Evolutionary conservation across 169 alveolate genomes (phyloP).

Genomic region (Plasmodium falciparum): DNA sequence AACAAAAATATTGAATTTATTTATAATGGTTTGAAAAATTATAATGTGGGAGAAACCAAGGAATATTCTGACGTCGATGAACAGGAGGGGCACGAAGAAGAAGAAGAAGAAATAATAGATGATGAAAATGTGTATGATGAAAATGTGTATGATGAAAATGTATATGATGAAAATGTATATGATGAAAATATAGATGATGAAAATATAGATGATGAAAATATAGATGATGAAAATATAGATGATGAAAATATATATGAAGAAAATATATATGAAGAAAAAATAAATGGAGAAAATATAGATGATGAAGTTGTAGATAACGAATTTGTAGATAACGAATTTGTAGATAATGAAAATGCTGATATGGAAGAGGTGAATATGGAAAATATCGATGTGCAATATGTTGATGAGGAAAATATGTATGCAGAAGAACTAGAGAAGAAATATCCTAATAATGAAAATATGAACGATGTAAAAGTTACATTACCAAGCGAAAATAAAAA

Average conservation of each 20-base stretch:
- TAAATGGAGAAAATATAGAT: slow-evolving; percentile 21
- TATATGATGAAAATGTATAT: background rate
- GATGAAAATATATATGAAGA: slow-evolving; percentile 22
- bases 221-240: background rate
- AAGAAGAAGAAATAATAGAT: background rate
- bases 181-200: slow-evolving; percentile 5
- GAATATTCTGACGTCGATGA: slow-evolving; percentile 35
- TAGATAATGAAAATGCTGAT: slow-evolving; percentile 13
- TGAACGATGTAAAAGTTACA: background rate
- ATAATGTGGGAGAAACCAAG: slow-evolving; percentile 27
- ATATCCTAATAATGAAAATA: background rate
- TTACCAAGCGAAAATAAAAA: background rate
- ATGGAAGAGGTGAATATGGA: slow-evolving; percentile 18
- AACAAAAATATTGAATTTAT: slow-evolving; percentile 3
- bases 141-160: background rate
- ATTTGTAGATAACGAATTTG: background rate
- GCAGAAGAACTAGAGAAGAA: slow-evolving; percentile 9
- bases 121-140: background rate
- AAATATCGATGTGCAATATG: background rate
- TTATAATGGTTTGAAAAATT: slow-evolving; percentile 12
- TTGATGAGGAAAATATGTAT: slow-evolving; percentile 3
- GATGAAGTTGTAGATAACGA: slow-evolving; percentile 2
- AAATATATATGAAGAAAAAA: background rate
- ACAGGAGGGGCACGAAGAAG: slow-evolving; percentile 10
- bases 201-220: slow-evolving; percentile 10